Percentiles rank a stretch among this genome's conserved stretches.
These are phyloP conservation scores for Cladophialophora psammophila DNA, from an alignment of 2,329 filamentous ascomycete genomes.

Conservation along the genomic window DNA sequence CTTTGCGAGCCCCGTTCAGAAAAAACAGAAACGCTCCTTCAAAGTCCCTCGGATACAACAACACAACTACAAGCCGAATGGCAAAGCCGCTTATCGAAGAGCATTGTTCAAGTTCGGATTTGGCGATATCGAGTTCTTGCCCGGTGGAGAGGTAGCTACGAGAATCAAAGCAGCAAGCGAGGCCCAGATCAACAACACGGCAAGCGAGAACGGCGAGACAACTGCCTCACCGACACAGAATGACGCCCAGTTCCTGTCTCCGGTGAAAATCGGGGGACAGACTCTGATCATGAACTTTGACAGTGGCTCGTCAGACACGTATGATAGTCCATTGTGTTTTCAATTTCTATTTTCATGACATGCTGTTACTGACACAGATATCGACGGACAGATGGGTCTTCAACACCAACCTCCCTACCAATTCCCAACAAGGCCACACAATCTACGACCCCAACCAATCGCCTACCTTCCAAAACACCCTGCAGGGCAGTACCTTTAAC, in stretches of 20 bases:
- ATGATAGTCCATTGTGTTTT: slow-evolving; percentile 43
- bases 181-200: slow-evolving; percentile 35
- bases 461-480: slow-evolving; percentile 54
- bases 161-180: slow-evolving; percentile 42
- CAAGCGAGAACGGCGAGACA: slow-evolving; percentile 62
- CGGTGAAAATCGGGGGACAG: slow-evolving; percentile 74
- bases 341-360: neutral
- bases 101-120: slow-evolving; percentile 70
- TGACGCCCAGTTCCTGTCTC: slow-evolving; percentile 74
- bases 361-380: slow-evolving; percentile 15
- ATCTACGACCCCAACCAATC: slow-evolving; percentile 63
- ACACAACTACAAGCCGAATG: slow-evolving; percentile 64
- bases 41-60: slow-evolving; percentile 66
- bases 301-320: slow-evolving; percentile 76
- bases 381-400: slow-evolving; percentile 68
- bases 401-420: slow-evolving; percentile 63
- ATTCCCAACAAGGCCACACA: slow-evolving; percentile 59
- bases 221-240: slow-evolving; percentile 69
- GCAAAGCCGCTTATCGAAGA: slow-evolving; percentile 68
- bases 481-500: slow-evolving; percentile 63
- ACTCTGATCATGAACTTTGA: slow-evolving; percentile 74
- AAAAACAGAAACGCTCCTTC: slow-evolving; percentile 59
- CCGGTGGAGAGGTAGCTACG: slow-evolving; percentile 41
- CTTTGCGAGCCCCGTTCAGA: slow-evolving; percentile 46
- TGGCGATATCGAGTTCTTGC: slow-evolving; percentile 47